These are phyloP conservation scores for Arthrobotrys entomopaga DNA, from an alignment of 2,329 filamentous ascomycete species.

Conservation along the genomic window DNA sequence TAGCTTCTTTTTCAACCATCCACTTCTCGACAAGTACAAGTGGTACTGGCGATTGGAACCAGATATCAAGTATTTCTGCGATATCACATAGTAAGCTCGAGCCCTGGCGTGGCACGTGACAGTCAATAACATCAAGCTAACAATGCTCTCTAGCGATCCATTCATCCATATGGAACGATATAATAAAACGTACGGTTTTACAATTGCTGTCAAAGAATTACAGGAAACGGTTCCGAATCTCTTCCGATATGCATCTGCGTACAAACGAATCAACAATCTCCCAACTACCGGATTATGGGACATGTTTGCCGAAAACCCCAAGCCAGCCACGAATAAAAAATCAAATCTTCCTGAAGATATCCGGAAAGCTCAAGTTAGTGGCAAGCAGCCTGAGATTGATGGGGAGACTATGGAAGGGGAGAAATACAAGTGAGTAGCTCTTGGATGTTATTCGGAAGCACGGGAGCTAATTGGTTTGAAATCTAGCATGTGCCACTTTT, in stretches of 20 bases:
- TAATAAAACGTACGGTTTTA: constrained; percentile 99
- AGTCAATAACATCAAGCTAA: constrained; percentile 59
- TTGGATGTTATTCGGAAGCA: neutral
- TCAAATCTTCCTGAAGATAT: constrained; percentile 81
- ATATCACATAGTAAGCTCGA: constrained; percentile 88
- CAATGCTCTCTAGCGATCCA: constrained; percentile 74
- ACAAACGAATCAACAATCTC: constrained; percentile 90
- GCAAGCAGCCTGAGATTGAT: constrained; percentile 80
- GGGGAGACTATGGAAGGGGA: constrained; percentile 96
- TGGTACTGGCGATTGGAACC: constrained; percentile 99
- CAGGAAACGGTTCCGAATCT: constrained; percentile 98
- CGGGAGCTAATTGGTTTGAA: constrained; percentile 8
- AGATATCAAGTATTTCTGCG: constrained; percentile 99
- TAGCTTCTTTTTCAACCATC: constrained; percentile 96
- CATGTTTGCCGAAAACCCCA: constrained; percentile 89
- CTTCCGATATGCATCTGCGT: constrained; percentile 97
- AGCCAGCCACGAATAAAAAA: constrained; percentile 67
- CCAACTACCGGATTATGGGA: constrained; percentile 95
- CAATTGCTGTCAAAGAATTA: constrained; percentile 97
- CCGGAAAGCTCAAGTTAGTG: constrained; percentile 74
- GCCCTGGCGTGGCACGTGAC: constrained; percentile 1
- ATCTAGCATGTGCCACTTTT: constrained; percentile 91
- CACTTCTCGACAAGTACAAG: constrained; percentile 92
- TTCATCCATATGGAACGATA: constrained; percentile 92
- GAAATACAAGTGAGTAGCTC: constrained; percentile 75